Conservation (phyloP, 163 green algal species). For the Prototheca wickerhamii region DNA sequence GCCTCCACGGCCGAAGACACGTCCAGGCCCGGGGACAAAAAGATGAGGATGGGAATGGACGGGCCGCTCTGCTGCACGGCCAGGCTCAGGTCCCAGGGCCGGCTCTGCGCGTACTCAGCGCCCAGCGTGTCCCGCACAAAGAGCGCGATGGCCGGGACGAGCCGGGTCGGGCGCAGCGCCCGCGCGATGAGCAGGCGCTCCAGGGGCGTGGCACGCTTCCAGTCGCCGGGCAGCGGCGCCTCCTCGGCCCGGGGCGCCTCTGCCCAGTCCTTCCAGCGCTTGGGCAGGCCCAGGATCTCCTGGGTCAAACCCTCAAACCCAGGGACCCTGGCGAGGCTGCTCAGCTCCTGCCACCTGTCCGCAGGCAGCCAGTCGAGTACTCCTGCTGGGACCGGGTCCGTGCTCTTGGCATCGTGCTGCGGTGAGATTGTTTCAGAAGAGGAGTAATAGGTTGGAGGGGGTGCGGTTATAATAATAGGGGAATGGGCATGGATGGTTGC, state of each 20-base stretch:
- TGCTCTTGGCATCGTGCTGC: background rate
- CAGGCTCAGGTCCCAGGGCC: constrained; percentile 71
- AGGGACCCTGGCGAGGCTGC: constrained; percentile 57
- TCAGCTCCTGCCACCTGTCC: constrained; percentile 54
- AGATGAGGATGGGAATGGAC: constrained; percentile 77
- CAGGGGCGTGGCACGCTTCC: constrained; percentile 84
- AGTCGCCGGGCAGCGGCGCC: constrained; percentile 83
- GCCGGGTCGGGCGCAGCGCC: constrained; percentile 74
- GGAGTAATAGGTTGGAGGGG: too few relatives aligned
- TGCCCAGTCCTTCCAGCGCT: constrained; percentile 88
- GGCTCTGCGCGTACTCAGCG: constrained; percentile 55
- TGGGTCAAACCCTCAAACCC: constrained; percentile 73
- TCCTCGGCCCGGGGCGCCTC: constrained; percentile 80
- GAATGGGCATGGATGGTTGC: too few relatives aligned
- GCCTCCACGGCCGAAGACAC: constrained; percentile 54
- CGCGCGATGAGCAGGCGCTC: constrained; percentile 74
- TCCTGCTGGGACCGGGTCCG: background rate
- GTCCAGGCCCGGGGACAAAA: constrained; percentile 85
- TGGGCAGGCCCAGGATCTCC: constrained; percentile 70
- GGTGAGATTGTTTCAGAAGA: too few relatives aligned
- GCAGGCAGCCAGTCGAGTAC: constrained; percentile 71
- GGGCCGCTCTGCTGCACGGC: constrained; percentile 41
- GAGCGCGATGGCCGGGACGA: constrained; percentile 67
- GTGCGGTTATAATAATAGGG: too few relatives aligned
- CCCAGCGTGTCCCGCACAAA: constrained; percentile 68